phyloP scores from a whole-genome alignment of 192 early-diverging fungal genomes.

The Phlyctochytrium planicorne region DNA sequence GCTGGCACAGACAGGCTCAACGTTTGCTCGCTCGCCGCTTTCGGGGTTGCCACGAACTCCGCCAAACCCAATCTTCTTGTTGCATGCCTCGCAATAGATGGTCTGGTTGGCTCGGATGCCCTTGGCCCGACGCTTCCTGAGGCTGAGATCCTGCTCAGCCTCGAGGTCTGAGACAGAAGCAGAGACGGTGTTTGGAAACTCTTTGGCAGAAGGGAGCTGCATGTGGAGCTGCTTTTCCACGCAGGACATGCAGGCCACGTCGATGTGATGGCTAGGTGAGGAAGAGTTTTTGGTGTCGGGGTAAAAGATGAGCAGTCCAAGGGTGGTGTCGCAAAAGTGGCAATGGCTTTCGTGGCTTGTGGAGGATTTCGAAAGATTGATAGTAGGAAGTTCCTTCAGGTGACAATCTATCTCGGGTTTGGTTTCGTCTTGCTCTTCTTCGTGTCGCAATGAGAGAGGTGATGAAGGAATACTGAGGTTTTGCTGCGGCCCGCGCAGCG shows the following conservation, averaged over 20 bases:
- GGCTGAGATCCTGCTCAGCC: not conserved
- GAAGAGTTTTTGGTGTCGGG: not conserved
- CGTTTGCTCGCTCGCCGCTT: not conserved
- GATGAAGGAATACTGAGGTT: too few relatives aligned
- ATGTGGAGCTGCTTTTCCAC: not conserved
- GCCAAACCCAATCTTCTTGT: conserved; percentile 1
- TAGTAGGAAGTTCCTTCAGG: not conserved
- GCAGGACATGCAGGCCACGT: not conserved
- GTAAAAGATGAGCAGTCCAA: not conserved
- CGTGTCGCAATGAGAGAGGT: too few relatives aligned
- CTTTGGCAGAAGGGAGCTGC: not conserved
- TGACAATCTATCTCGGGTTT: too few relatives aligned
- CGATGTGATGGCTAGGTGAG: not conserved
- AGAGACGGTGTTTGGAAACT: not conserved
- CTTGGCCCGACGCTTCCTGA: not conserved
- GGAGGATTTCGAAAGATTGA: not conserved
- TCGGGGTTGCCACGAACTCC: not conserved
- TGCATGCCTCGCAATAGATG: not conserved
- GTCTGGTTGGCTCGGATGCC: not conserved
- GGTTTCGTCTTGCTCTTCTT: too few relatives aligned
- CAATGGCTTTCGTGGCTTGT: not conserved
- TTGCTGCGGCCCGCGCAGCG: too few relatives aligned
- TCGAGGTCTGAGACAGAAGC: not conserved
- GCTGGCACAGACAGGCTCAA: not conserved
- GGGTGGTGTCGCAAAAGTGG: not conserved